Conservation (phyloP, 352 stramenopile species). For the Phytophthora fragariaefolia region DNA sequence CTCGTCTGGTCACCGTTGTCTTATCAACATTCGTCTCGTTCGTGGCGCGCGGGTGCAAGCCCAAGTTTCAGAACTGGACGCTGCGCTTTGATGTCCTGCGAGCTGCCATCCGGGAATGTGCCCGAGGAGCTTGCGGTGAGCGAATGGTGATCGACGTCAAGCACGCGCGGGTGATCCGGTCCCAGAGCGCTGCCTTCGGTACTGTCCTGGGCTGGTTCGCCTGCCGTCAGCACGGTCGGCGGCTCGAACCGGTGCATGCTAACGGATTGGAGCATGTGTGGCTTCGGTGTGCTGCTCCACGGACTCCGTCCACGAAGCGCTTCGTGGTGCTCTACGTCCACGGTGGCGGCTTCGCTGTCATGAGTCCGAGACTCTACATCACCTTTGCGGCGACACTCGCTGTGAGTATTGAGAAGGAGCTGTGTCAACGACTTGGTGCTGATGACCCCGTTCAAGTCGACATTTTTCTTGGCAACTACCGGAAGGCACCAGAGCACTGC, state of each 20-base stretch:
- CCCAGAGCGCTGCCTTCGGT: constrained; percentile 38
- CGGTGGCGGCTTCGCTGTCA: constrained; percentile 56
- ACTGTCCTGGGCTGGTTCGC: constrained; percentile 37
- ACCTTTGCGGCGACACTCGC: constrained; percentile 36
- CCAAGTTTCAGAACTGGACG: constrained; percentile 54
- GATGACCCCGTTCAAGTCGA: constrained; percentile 33
- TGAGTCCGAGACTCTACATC: constrained; percentile 52
- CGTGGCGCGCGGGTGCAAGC: constrained; percentile 36
- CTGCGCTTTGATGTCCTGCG: constrained; percentile 49
- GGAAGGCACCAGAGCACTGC: constrained; percentile 50
- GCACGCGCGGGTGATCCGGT: constrained; percentile 43
- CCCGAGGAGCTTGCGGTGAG: constrained; percentile 32
- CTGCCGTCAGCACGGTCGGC: constrained; percentile 30
- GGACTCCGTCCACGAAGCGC: constrained; percentile 19
- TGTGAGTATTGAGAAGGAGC: constrained; percentile 32
- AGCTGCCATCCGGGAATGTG: constrained; percentile 35
- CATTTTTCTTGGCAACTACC: constrained; percentile 55
- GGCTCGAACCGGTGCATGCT: constrained; percentile 33
- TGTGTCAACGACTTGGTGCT: constrained; percentile 7
- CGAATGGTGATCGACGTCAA: constrained; percentile 36
- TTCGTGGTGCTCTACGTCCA: constrained; percentile 64
- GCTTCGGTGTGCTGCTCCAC: constrained; percentile 29
- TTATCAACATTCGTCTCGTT: constrained; percentile 28
- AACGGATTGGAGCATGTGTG: constrained; percentile 53
- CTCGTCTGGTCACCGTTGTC: constrained; percentile 22